Evolutionary conservation across 129 eudicot species (phyloP), one percentile per base, ranked within the genome.

Genomic region (Ambrosia trifida): DNA sequence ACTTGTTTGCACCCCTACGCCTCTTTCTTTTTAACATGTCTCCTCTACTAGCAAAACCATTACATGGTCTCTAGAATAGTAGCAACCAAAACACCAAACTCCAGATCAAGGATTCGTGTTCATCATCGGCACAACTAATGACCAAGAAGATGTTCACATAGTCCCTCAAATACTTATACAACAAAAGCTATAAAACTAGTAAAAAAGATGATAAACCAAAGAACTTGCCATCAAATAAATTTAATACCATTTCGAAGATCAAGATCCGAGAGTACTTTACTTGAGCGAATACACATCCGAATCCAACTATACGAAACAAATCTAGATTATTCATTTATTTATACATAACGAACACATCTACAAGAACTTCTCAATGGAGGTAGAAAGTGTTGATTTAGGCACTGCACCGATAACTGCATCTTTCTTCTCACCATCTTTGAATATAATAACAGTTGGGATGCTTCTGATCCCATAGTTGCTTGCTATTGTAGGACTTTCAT

Each of bases 391-490:
- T 32, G 94, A 67, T 69, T 80, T 89, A 8, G 98, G 98, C 64
- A 93, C 98, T 32, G 98, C 96, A 68, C 98, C 98, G 62, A 93
- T 87, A 7, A 93, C 86, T 7, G 98, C 89, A 33, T 93, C 98
- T 81, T 85, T 93, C 87, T 93, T 93, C 84, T 93, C 98, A 49
- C 98, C 98, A 40, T 43, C 79, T 82, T 93, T 89, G 83, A 89
- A 93, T 61, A 93, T 80, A 56, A 93, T 81, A 66, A 93, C 95
- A 5, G 98, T 93, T 0, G 98, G 98, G 59, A 93, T 93, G 89
- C 98, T 93, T 76, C 98, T 86, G 67, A 93, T 84, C 10, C 98
- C 98, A 67, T 87, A 93, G 24, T 78, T 57, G 33, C 88, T 85
- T 20, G 98, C 96, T 60, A 87, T 87, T n/a, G 85, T 18, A 31